Evolutionary conservation across 495 filamentous ascomycete species (phyloP).

Genomic region (Hypoxylon fragiforme): DNA sequence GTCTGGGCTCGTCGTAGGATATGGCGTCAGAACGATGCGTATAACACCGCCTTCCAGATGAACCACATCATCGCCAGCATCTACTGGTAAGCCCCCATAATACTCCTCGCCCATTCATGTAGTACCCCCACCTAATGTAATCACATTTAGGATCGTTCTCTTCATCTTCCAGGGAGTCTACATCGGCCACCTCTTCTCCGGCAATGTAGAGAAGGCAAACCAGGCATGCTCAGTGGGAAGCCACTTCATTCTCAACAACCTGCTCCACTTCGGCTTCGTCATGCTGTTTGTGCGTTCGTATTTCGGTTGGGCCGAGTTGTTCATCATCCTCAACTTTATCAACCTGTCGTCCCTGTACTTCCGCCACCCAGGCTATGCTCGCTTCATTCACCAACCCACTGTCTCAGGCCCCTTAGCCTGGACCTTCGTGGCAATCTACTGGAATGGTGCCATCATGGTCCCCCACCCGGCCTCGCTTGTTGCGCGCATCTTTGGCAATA

Average conservation of each 20-base stretch:
- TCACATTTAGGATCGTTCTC: slow-evolving; percentile 77
- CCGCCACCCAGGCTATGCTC: slow-evolving; percentile 67
- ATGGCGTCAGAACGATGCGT: slow-evolving; percentile 68
- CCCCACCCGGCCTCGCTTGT: slow-evolving; percentile 56
- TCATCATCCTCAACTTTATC: slow-evolving; percentile 78
- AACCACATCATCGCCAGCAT: slow-evolving; percentile 69
- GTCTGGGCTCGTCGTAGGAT: slow-evolving; percentile 58
- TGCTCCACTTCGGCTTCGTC: slow-evolving; percentile 76
- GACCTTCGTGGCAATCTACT: slow-evolving; percentile 81
- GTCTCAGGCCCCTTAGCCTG: slow-evolving; percentile 80
- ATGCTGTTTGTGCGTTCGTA: slow-evolving; percentile 77
- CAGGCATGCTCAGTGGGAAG: slow-evolving; percentile 75
- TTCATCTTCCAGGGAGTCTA: slow-evolving; percentile 77
- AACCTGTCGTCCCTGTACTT: slow-evolving; percentile 78
- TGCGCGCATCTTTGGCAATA: slow-evolving; percentile 76
- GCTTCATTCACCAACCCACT: slow-evolving; percentile 72
- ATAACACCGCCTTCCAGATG: slow-evolving; percentile 74
- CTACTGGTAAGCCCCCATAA: slow-evolving; percentile 66
- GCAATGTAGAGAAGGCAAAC: slow-evolving; percentile 59
- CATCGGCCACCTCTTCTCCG: slow-evolving; percentile 72
- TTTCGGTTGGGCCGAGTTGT: slow-evolving; percentile 72
- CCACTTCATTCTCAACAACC: slow-evolving; percentile 84
- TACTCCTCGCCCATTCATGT: too few relatives aligned
- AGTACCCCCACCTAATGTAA: too few relatives aligned
- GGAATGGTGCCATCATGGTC: slow-evolving; percentile 82